Percentiles rank a stretch among this genome's conserved stretches.
Conservation (phyloP, 768 basidiomycete species). For the Pulveroboletus sp. region DNA sequence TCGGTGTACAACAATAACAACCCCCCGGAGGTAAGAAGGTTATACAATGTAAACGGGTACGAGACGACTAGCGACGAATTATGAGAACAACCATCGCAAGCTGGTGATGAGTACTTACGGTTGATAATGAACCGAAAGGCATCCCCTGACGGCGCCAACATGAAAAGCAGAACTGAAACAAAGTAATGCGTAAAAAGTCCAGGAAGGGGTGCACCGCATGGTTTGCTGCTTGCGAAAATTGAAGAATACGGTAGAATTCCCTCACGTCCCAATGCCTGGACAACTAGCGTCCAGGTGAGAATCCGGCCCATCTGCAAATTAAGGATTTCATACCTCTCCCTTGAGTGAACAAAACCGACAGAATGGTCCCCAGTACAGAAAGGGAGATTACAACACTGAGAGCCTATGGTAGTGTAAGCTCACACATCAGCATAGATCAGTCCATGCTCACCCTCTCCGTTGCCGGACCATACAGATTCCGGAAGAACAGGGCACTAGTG, state of each 20-base stretch:
- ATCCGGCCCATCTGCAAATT: background rate
- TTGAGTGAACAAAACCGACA: conserved; percentile 61
- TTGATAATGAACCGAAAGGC: conserved; percentile 70
- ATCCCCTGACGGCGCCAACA: conserved; percentile 63
- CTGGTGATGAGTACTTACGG: conserved; percentile 35
- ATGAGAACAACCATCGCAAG: background rate
- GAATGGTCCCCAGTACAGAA: conserved; percentile 59
- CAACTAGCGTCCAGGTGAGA: conserved; percentile 37
- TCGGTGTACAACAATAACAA: conserved; percentile 55
- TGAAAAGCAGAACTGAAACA: conserved; percentile 50
- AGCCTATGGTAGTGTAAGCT: conserved; percentile 33
- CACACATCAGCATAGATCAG: background rate
- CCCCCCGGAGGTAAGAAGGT: conserved; percentile 56
- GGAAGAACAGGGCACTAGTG: conserved; percentile 62
- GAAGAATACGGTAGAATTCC: conserved; percentile 62
- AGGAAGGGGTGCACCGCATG: conserved; percentile 61
- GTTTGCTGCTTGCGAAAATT: conserved; percentile 67
- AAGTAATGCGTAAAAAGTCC: conserved; percentile 62
- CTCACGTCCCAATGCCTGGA: conserved; percentile 71
- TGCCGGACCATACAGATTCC: conserved; percentile 61
- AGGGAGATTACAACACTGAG: conserved; percentile 60
- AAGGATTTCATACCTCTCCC: conserved; percentile 47
- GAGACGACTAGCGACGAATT: conserved; percentile 42
- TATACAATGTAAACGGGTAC: conserved; percentile 54
- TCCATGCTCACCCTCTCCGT: conserved; percentile 49